Base-by-base conservation (phyloP, 2,329 filamentous ascomycete species). In the Paracamarosporium sp. region DNA sequence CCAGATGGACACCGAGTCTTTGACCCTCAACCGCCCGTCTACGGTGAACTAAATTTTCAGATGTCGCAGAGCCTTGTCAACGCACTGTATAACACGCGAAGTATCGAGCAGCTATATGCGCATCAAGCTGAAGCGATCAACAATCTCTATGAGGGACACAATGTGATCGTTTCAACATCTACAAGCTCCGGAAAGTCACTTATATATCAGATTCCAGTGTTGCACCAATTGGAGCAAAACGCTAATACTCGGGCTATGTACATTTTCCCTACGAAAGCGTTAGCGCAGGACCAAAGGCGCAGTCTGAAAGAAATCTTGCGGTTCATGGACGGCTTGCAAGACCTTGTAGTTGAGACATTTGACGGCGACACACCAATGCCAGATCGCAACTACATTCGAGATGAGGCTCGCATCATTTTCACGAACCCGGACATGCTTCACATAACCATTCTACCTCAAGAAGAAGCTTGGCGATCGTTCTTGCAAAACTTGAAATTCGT, bases 351-450 rank as follows among this genome's bases (percentile, higher is more conserved):
- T 2, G 95, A 97, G 71, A 97, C 95, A 0, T 98, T 96, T 65
- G 95, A 99, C 72, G 95, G 95, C 6, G 95, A 99, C 73, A 99
- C 95, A 0, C 88, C 91, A 0, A 93, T 96, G 87, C 76, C 79
- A 5, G 88, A 90, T 60, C 86, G 95, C 22, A 92, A 92, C 63
- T 72, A 82, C 27, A 94, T 99, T 61, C 87, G 94, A 5, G 93
- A 98, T 36, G 88, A 96, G 76, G 95, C 90, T 0, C 86, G 92
- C 24, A 92, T 98, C 61, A 94, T 99, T 50, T 97, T 99, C 70
- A 99, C 95, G 0, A 99, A 99, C 67, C 95, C 95, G 0, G 95
- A 99, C 70, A 99, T 98, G 93, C 83, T 99, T 33, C 95, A 99
- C 66, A 87, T 97, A 31, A 96, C 92, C 0, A 96, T 99, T 25